Percentiles rank a stretch among this genome's conserved stretches.
Conservation (phyloP, 192 early-diverging fungal species). For the Paraglomus occultum region DNA sequence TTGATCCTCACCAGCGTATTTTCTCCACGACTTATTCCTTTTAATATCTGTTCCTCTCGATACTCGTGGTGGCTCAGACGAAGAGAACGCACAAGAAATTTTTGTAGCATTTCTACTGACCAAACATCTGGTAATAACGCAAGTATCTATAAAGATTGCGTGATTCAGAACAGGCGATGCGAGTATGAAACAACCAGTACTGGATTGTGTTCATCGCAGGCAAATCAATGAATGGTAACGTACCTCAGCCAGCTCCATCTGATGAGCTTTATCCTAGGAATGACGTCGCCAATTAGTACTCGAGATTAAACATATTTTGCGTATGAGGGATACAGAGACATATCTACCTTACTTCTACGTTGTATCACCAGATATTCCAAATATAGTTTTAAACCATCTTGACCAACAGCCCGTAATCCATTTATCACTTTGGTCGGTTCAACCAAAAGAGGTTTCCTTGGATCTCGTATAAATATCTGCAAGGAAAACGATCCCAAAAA, state of each 20-base stretch:
- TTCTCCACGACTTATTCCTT: constrained; percentile 50
- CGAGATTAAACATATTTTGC: too few relatives aligned
- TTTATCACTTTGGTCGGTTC: constrained; percentile 38
- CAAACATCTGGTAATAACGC: constrained; percentile 47
- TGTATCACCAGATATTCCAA: constrained; percentile 53
- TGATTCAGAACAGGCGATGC: background rate
- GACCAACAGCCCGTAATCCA: constrained; percentile 35
- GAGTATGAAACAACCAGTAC: background rate
- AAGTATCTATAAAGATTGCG: constrained; percentile 41
- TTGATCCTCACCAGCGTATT: constrained; percentile 38
- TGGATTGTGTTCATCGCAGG: background rate
- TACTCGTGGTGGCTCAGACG: constrained; percentile 46
- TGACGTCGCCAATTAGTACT: background rate
- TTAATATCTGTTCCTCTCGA: constrained; percentile 46
- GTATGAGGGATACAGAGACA: background rate
- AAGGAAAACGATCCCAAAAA: background rate
- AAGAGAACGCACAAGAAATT: constrained; percentile 46
- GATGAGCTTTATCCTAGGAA: constrained; percentile 33
- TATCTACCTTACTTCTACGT: constrained; percentile 43
- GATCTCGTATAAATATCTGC: constrained; percentile 44
- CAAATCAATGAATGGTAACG: background rate
- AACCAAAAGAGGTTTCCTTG: constrained; percentile 34
- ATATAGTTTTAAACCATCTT: constrained; percentile 38
- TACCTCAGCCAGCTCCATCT: constrained; percentile 49
- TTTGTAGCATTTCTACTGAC: constrained; percentile 49